phyloP scores from a whole-genome alignment of 768 basidiomycete genomes.

The Suillus placidus region DNA sequence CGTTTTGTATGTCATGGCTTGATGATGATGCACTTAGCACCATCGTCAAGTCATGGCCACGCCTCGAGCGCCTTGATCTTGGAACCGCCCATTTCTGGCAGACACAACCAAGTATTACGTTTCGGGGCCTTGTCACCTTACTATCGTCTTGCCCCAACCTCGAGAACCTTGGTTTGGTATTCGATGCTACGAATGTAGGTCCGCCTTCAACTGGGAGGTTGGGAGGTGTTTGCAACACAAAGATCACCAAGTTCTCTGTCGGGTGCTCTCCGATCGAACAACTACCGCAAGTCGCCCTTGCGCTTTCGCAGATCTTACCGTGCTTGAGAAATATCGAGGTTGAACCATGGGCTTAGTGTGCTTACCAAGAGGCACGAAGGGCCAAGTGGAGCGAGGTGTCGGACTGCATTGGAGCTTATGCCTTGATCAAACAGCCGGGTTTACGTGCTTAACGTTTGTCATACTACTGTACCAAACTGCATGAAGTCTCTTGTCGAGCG shows the following conservation, averaged over 20 bases:
- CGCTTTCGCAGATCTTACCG: neutral
- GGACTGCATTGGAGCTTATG: neutral
- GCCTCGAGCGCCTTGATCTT: neutral
- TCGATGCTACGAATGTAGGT: neutral
- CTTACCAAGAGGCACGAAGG: neutral
- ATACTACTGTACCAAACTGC: neutral
- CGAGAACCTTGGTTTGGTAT: neutral
- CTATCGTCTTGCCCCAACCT: neutral
- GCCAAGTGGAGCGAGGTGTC: neutral
- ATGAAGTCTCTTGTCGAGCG: neutral
- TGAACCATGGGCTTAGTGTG: neutral
- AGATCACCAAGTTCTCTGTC: neutral
- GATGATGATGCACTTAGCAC: neutral
- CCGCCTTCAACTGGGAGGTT: neutral
- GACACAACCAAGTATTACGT: neutral
- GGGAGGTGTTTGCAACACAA: neutral
- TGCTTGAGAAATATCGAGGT: neutral
- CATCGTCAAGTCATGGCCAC: neutral
- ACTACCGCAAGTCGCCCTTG: neutral
- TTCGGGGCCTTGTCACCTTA: neutral
- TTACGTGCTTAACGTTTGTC: neutral
- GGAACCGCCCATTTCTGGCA: neutral
- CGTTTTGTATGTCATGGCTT: neutral
- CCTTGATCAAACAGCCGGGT: neutral
- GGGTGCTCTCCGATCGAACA: neutral